Percentiles rank a stretch among this genome's conserved stretches.
Evolutionary conservation across 768 basidiomycete species (phyloP).

Genomic region (Tricholoma terreum): DNA sequence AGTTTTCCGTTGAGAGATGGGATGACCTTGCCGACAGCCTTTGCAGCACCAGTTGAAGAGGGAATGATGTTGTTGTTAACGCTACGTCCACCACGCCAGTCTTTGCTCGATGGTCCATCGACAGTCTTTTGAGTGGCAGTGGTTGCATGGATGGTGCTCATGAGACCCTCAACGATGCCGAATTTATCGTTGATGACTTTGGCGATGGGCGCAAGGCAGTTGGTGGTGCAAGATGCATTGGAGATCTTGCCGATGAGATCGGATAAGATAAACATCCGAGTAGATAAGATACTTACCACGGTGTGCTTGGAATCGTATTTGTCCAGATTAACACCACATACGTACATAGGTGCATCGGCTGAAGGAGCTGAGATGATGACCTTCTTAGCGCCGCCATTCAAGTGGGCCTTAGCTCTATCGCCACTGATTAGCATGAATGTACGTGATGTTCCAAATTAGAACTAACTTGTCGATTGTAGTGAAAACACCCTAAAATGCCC

Average conservation of each 20-base stretch:
- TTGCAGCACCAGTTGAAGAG: constrained; percentile 97
- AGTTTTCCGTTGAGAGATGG: constrained; percentile 96
- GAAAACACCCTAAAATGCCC: constrained; percentile 79
- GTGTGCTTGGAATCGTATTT: constrained; percentile 83
- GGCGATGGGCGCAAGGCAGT: constrained; percentile 98
- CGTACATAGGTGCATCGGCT: constrained; percentile 94
- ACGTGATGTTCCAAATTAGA: neutral
- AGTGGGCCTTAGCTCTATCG: constrained; percentile 79
- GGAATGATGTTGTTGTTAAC: constrained; percentile 99
- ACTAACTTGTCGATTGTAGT: constrained; percentile 86
- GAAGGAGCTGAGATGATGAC: constrained; percentile 99
- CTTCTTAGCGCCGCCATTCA: constrained; percentile 99
- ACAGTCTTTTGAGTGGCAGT: constrained; percentile 96
- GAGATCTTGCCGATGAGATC: constrained; percentile 59
- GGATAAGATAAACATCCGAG: neutral
- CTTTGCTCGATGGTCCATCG: constrained; percentile 92
- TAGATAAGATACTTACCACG: constrained; percentile 55
- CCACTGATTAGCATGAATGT: constrained; percentile 13
- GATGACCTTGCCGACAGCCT: constrained; percentile 98
- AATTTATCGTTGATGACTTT: constrained; percentile 98
- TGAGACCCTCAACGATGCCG: constrained; percentile 93
- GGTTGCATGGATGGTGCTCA: constrained; percentile 98
- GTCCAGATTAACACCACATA: constrained; percentile 94
- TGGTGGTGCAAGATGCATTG: constrained; percentile 99
- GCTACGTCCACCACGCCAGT: constrained; percentile 96